Base-by-base conservation (phyloP, 495 filamentous ascomycete species). In the Astrothelium subdiscretum region DNA sequence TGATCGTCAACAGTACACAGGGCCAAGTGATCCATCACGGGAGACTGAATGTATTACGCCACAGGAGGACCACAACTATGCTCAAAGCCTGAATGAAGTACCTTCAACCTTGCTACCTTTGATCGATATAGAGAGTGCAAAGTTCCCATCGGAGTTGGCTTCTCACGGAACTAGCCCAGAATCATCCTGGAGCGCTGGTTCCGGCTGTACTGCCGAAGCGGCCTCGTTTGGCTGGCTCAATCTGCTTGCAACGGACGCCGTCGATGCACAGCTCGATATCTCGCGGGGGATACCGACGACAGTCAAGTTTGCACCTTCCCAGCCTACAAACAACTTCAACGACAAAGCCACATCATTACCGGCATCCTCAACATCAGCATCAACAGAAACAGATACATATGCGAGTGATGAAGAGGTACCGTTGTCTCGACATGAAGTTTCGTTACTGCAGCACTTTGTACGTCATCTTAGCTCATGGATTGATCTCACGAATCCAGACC, bases 391-490 rank as follows among this genome's bases (percentile, higher is more conserved):
- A 22, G 57, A 59, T 8, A 32, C 22, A 32, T 59, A 31, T 59
- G 26, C 18, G 26, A 59, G 29, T 59, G 57, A 0, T 24, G 57
- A 32, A 1, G 57, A 59, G 32, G 57, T 32, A 26, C 18, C 57
- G 18, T 32, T 59, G 26, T 32, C 26, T 31, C 26, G 32, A 20
- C 26, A 59, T 59, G 26, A 59, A 32, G n/a, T 59, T 32, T 32
- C 20, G 10, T 32, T 59, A 59, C 32, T 59, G 26, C 57, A 59
- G 57, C 57, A 59, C 27, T 59, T 59, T 59, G 57, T 59, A 59
- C 18, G 31, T 15, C 27, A 31, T 59, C 57, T 59, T 32, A 59
- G 57, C 32, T 59, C 57, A 31, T 59, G 57, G 57, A 59, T 59
- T n/a, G 57, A 59, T 31, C 27, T 59, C 27, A 59, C 57, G 15